phyloP scores from a whole-genome alignment of 2,329 filamentous ascomycete species.

The Colletotrichum acutatum region DNA sequence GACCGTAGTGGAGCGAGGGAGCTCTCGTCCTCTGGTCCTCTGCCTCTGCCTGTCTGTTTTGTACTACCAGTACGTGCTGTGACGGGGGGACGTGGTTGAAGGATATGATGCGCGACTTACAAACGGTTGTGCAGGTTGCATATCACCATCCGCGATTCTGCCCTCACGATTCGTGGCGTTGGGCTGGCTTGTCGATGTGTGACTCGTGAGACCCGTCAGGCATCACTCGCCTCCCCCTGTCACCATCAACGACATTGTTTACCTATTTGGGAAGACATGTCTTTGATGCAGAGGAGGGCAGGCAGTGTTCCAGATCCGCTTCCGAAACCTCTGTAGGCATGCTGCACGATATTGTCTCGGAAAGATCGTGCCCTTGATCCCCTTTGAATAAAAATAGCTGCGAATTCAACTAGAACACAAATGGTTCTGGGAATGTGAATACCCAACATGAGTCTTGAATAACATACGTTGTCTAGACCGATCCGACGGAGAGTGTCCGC shows the following conservation, averaged over 20 bases:
- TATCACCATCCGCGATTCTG: not conserved
- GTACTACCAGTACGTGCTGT: not conserved
- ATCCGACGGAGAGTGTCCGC: not conserved
- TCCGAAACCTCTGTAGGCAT: not conserved
- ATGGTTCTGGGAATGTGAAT: not conserved
- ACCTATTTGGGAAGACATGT: not conserved
- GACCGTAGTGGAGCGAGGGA: not conserved
- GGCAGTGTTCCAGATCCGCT: not conserved
- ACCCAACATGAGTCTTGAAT: not conserved
- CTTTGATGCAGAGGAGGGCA: not conserved
- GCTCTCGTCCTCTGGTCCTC: not conserved
- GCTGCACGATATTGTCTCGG: not conserved
- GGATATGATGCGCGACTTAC: not conserved
- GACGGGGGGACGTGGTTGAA: not conserved
- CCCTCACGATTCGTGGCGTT: not conserved
- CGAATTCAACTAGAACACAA: too few species aligned
- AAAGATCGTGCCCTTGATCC: not conserved
- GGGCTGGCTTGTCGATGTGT: not conserved
- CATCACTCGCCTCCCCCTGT: not conserved
- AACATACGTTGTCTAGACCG: too few species aligned
- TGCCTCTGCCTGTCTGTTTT: not conserved
- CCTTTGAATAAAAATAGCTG: too few species aligned
- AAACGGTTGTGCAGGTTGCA: not conserved
- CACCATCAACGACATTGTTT: not conserved
- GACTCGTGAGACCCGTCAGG: not conserved